Percentiles rank a stretch among this genome's conserved stretches.
Conservation (phyloP, 805 yeast species). For the Nakazawaea wickerhamii region DNA sequence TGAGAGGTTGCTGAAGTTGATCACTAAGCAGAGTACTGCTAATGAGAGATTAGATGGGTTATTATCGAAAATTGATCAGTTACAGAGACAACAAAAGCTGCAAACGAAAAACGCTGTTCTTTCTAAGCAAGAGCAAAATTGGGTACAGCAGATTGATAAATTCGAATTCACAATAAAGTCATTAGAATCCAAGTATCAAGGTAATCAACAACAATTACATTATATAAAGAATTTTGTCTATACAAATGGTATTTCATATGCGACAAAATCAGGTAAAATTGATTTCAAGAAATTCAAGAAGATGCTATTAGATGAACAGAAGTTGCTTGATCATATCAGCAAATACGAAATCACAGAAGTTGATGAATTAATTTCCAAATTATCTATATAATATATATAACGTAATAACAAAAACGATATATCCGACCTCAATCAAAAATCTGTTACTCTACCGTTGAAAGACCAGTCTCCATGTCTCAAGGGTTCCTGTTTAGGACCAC, state of each 20-base stretch:
- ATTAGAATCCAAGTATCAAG: slow-evolving; percentile 23
- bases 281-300: slow-evolving; percentile 14
- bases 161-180: slow-evolving; percentile 27
- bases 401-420: slow-evolving; percentile 4
- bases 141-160: slow-evolving; percentile 39
- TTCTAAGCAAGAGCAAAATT: slow-evolving; percentile 35
- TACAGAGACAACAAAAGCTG: slow-evolving; percentile 20
- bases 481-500: slow-evolving; percentile 98
- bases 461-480: slow-evolving; percentile 88
- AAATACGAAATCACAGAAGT: slow-evolving; percentile 4
- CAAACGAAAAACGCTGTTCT: slow-evolving; percentile 24
- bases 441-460: slow-evolving; percentile 94
- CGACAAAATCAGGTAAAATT: slow-evolving; percentile 9
- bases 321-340: slow-evolving; percentile 17
- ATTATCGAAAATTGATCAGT: slow-evolving; percentile 28
- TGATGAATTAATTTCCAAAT: not conserved
- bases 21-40: slow-evolving; percentile 7
- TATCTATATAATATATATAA: not conserved
- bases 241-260: slow-evolving; percentile 7
- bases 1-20: slow-evolving; percentile 7
- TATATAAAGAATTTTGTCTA: slow-evolving; percentile 24
- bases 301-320: slow-evolving; percentile 28
- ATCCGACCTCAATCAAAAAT: slow-evolving; percentile 45
- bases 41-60: slow-evolving; percentile 14
- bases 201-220: slow-evolving; percentile 23